Evolutionary conservation across 108 stramenopile genomes (phyloP).

Genomic region (Asterionellopsis glacialis): DNA sequence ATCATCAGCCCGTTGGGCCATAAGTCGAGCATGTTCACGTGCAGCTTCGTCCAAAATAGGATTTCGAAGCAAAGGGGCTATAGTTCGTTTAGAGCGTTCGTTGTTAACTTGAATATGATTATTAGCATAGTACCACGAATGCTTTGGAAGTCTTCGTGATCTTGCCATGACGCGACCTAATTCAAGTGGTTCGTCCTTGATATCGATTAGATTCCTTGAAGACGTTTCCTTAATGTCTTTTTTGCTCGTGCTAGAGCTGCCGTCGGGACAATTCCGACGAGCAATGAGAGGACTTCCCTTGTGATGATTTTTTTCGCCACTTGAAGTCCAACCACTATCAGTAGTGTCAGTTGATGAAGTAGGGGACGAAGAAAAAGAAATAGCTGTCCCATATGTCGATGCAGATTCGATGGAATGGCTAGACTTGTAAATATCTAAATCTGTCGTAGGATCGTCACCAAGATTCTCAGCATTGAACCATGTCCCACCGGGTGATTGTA

Average conservation of each 20-base stretch:
- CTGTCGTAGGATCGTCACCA: too few species aligned
- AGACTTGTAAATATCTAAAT: too few species aligned
- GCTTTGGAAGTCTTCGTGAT: conserved; percentile 10
- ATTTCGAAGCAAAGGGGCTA: conserved; percentile 21
- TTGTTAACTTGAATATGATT: conserved; percentile 40
- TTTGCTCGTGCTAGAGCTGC: too few species aligned
- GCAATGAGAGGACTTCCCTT: neutral
- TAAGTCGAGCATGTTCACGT: conserved; percentile 20
- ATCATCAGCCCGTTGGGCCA: conserved; percentile 8
- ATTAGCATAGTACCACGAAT: conserved; percentile 13
- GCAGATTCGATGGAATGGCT: too few species aligned
- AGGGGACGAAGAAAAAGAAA: too few species aligned
- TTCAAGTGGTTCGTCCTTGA: neutral
- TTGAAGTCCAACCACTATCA: neutral
- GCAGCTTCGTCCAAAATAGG: conserved; percentile 34
- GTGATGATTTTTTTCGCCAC: neutral
- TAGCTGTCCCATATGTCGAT: too few species aligned
- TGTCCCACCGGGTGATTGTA: too few species aligned
- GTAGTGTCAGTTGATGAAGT: too few species aligned
- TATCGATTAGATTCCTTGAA: too few species aligned
- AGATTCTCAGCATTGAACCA: too few species aligned
- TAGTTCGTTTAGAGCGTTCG: conserved; percentile 23
- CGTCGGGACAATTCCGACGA: neutral
- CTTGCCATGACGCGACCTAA: conserved; percentile 12
- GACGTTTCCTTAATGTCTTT: too few species aligned